Evolutionary conservation across 2,329 filamentous ascomycete species (phyloP), one percentile per base, ranked within the genome.

Genomic region (Pseudogymnoascus sp.): DNA sequence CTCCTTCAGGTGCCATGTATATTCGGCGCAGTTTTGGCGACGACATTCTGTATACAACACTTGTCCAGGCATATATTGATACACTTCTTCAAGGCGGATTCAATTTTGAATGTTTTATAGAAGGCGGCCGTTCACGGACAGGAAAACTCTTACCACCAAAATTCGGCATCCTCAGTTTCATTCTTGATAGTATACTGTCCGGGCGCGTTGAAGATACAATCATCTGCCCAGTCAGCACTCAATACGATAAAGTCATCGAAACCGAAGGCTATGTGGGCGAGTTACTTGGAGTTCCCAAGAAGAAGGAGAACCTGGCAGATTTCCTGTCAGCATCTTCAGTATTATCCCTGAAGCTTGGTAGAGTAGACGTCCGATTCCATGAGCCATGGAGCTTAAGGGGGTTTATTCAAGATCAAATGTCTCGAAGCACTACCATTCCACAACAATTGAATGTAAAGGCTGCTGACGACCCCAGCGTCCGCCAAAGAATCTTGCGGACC

Each of bases 191-290:
- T 68, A 82, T 99, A 12, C 78, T 97, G 5, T 96, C 91, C 0
- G 92, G 93, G 0, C 84, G 93, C 6, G 92, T 96, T 0, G 82
- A 96, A 56, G 95, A 99, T 75, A 88, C 91, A 33, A 90, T 97
- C 43, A 91, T 99, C 61, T 96, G 93, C 69, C 95, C 95, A 0
- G 95, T 99, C 53, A 96, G 90, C 74, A 97, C 93, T 0, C 95
- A 99, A 73, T 99, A 99, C 73, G 95, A 99, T 80, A 99, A 98
- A 73, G 95, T 99, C 63, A 96, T 99, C 65, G 95, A 99, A 75
- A 96, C 96, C 0, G 92, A 96, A 75, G 95, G 92, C 4, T 99
- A 99, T 72, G 93, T 98, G 50, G 95, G 88, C 35, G 95, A 99
- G 75, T 83, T 99, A 2, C 82, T 99, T 0, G 95, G 95, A 2